Evolutionary conservation across 495 filamentous ascomycete species (phyloP).

Genomic region (Coniosporium apollinis): DNA sequence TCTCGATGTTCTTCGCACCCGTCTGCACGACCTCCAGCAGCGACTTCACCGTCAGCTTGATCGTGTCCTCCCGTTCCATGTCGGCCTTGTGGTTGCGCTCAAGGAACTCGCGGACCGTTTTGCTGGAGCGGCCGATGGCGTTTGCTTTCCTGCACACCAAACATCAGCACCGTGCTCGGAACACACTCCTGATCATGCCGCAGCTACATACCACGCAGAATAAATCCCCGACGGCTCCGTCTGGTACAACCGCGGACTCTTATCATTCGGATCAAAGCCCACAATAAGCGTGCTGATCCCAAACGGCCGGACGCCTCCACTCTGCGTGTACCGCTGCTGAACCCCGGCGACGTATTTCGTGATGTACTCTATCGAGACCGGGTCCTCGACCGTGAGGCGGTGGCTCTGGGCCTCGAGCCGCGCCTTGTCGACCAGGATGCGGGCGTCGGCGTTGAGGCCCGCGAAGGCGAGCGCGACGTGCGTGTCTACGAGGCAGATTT

Average conservation of each 20-base stretch:
- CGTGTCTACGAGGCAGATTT: conserved; percentile 85
- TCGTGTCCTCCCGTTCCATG: conserved; percentile 92
- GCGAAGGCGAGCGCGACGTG: conserved; percentile 96
- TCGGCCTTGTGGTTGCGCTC: conserved; percentile 95
- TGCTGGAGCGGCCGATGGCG: conserved; percentile 92
- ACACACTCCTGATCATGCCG: neutral
- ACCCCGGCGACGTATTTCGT: conserved; percentile 96
- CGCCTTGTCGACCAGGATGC: conserved; percentile 94
- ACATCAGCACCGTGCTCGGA: neutral
- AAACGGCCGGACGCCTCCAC: conserved; percentile 90
- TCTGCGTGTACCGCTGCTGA: conserved; percentile 96
- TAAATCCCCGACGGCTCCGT: conserved; percentile 97
- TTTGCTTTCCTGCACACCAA: conserved; percentile 73
- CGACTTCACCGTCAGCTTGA: conserved; percentile 93
- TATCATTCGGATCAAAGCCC: conserved; percentile 85
- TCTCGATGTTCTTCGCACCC: conserved; percentile 98
- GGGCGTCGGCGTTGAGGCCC: conserved; percentile 89
- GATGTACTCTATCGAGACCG: conserved; percentile 95
- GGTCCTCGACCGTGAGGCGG: conserved; percentile 94
- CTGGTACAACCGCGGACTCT: conserved; percentile 77
- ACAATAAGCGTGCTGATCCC: conserved; percentile 95
- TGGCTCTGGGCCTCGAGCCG: conserved; percentile 93
- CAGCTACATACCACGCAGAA: conserved; percentile 81
- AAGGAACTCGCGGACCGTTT: conserved; percentile 95
- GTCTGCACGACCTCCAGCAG: conserved; percentile 96